Conservation (phyloP, 2,329 filamentous ascomycete species). For the Penicillium polonicum region DNA sequence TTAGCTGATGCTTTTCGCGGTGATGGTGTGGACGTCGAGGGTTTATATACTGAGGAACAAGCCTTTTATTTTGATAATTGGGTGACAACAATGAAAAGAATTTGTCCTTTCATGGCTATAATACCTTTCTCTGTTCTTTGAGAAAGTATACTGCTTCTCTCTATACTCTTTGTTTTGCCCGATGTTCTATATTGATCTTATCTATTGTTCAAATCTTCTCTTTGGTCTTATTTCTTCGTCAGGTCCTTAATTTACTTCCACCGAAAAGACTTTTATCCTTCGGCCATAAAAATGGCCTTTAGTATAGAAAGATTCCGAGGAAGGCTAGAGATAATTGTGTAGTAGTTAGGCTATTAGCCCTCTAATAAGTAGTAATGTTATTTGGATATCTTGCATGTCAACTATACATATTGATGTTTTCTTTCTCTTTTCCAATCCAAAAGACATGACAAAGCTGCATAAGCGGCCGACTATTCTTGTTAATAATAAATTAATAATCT, state of each 20-base stretch:
- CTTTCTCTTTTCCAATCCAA: not conserved
- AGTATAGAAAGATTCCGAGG: not conserved
- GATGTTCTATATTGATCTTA: not conserved
- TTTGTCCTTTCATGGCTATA: not conserved
- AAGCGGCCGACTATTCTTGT: too few species aligned
- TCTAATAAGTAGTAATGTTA: not conserved
- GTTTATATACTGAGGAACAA: not conserved
- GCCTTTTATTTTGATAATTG: not conserved
- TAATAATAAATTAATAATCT: too few species aligned
- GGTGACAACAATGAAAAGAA: not conserved
- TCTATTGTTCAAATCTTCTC: not conserved
- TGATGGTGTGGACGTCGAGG: not conserved
- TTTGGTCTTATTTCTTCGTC: not conserved
- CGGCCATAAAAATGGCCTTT: not conserved
- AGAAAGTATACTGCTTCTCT: not conserved
- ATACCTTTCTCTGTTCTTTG: not conserved
- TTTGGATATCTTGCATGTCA: not conserved
- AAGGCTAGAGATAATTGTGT: too few species aligned
- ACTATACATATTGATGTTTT: not conserved
- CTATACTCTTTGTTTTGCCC: not conserved
- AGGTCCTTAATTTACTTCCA: not conserved
- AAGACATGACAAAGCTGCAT: too few species aligned
- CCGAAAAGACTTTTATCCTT: not conserved
- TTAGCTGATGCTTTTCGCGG: not conserved
- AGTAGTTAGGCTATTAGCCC: not conserved